Conservation (phyloP, 805 yeast genomes). For the Zygosaccharomyces pseudorouxii region DNA sequence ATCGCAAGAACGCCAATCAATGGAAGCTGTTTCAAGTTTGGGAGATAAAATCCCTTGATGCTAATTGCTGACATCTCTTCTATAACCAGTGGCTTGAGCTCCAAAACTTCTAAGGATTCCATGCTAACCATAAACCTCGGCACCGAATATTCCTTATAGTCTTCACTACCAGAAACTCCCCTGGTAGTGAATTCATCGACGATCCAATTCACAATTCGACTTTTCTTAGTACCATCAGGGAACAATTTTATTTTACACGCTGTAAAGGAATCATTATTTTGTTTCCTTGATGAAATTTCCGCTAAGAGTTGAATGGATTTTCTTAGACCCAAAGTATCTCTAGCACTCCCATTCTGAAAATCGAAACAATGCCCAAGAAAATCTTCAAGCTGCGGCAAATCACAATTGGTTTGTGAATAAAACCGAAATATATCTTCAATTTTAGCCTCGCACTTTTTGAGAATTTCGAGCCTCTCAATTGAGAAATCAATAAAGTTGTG, state of each 20-base stretch:
- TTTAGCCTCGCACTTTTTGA: constrained; percentile 12
- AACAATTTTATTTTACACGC: constrained; percentile 22
- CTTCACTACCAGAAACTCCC: too few relatives aligned
- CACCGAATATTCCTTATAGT: background rate
- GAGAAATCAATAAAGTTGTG: constrained; percentile 25
- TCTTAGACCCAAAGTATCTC: background rate
- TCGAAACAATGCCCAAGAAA: constrained; percentile 27
- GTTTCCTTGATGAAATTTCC: constrained; percentile 19
- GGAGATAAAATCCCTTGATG: constrained; percentile 26
- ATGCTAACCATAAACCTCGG: constrained; percentile 24
- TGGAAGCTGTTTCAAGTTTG: constrained; percentile 12
- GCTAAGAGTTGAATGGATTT: constrained; percentile 19
- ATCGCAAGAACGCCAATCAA: background rate
- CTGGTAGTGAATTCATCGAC: constrained; percentile 9
- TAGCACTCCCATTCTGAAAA: background rate
- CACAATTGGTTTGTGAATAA: constrained; percentile 29
- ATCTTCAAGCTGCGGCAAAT: constrained; percentile 15
- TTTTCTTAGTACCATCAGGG: constrained; percentile 21
- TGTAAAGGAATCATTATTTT: constrained; percentile 19
- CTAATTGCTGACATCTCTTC: constrained; percentile 11
- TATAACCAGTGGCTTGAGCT: constrained; percentile 16
- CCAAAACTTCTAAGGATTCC: constrained; percentile 16
- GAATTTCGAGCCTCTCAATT: constrained; percentile 15
- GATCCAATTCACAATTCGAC: constrained; percentile 26
- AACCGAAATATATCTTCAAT: constrained; percentile 15